Conservation (phyloP, 306 rosid species). For the Pueraria montana region DNA sequence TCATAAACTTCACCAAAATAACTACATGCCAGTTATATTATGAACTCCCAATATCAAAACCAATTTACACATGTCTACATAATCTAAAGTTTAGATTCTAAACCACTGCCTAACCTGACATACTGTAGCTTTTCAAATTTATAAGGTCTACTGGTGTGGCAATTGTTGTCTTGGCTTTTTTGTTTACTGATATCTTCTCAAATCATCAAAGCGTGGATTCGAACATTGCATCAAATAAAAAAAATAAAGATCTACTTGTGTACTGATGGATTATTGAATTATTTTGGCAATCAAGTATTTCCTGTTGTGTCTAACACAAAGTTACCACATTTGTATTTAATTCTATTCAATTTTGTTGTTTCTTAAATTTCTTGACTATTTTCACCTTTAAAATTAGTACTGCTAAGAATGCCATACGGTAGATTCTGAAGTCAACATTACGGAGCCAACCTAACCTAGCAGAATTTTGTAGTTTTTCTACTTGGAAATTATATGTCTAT, state of each 20-base stretch:
- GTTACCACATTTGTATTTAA: background rate
- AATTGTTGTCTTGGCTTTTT: too few relatives aligned
- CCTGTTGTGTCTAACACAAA: background rate
- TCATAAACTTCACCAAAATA: background rate
- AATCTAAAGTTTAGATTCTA: background rate
- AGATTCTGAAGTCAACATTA: background rate
- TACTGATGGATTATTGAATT: background rate
- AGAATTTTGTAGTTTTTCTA: background rate
- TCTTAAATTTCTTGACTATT: background rate
- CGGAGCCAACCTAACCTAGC: background rate
- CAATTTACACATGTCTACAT: slow-evolving; percentile 4
- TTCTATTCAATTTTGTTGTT: background rate
- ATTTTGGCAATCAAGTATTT: background rate
- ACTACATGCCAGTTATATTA: background rate
- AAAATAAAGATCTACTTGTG: background rate
- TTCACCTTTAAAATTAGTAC: background rate
- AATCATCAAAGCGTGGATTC: too few relatives aligned
- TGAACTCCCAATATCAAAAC: background rate
- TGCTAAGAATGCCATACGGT: background rate
- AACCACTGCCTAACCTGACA: background rate
- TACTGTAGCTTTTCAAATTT: background rate
- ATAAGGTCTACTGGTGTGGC: background rate
- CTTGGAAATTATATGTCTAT: background rate
- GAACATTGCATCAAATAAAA: too few relatives aligned
- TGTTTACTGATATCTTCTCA: too few relatives aligned